These are phyloP conservation scores for Xerocomellus intermedius DNA, from an alignment of 768 basidiomycete species.

Conservation along the genomic window DNA sequence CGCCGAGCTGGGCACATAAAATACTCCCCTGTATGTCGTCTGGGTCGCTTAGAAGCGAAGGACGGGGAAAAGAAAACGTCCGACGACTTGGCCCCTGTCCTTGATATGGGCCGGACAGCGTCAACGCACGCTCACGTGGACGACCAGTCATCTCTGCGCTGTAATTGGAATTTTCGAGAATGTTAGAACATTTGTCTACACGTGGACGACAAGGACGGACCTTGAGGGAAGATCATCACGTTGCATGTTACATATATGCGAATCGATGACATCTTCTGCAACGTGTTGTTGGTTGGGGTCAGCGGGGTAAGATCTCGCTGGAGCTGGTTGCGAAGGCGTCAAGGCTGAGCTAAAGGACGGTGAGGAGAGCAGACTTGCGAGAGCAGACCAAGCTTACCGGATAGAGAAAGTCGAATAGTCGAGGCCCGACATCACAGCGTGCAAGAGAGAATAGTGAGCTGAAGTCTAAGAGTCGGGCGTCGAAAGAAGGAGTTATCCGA, in stretches of 20 bases:
- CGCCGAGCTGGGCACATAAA: conserved; percentile 24
- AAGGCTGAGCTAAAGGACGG: conserved; percentile 21
- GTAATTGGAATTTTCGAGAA: conserved; percentile 18
- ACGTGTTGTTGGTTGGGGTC: conserved; percentile 28
- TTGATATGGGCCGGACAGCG: conserved; percentile 21
- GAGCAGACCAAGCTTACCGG: conserved; percentile 11
- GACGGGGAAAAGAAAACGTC: conserved; percentile 8
- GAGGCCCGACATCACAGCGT: conserved; percentile 21
- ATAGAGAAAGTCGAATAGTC: conserved; percentile 31
- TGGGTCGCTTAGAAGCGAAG: conserved; percentile 12
- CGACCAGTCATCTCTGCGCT: conserved; percentile 19
- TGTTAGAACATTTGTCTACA: conserved; percentile 15
- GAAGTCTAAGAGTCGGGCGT: conserved; percentile 6
- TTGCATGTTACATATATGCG: conserved; percentile 25
- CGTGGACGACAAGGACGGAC: conserved; percentile 30
- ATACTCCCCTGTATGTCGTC: conserved; percentile 27
- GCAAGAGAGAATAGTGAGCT: neutral
- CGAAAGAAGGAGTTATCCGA: conserved; percentile 7
- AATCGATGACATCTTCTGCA: conserved; percentile 31
- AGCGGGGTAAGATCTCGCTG: conserved; percentile 27
- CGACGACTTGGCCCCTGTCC: conserved; percentile 16
- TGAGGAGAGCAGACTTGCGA: neutral
- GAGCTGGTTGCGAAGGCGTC: conserved; percentile 25
- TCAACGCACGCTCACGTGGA: conserved; percentile 21
- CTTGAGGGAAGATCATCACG: conserved; percentile 36